Evolutionary conservation across 2,329 filamentous ascomycete species (phyloP).

Genomic region (Kalaharituber pfeilii): DNA sequence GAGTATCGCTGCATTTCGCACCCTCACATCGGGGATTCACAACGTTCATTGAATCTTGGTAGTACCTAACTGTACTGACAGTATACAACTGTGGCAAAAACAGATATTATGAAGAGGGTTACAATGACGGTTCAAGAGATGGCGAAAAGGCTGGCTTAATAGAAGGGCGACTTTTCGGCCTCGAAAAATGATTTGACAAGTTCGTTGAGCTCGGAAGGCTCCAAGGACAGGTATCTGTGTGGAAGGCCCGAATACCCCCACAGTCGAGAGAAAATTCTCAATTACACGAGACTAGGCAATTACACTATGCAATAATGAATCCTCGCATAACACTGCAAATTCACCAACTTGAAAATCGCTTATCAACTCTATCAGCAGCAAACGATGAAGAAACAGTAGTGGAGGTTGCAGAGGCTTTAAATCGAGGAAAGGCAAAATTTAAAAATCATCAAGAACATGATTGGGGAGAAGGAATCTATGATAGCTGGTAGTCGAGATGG

Average conservation of each 20-base stretch:
- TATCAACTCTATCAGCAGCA: conserved; percentile 57
- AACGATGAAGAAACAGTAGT: conserved; percentile 81
- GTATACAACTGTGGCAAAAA: no score
- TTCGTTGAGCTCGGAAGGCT: conserved; percentile 64
- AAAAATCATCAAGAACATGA: conserved; percentile 64
- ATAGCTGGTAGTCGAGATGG: conserved; percentile 4
- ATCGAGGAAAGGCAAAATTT: conserved; percentile 66
- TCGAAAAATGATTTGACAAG: conserved; percentile 88
- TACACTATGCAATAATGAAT: conserved; percentile 37
- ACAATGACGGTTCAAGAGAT: conserved; percentile 54
- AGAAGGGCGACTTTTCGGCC: conserved; percentile 77
- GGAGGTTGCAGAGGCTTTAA: conserved; percentile 78
- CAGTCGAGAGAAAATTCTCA: neutral
- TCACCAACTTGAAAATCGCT: conserved; percentile 53
- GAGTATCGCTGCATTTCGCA: conserved; percentile 1
- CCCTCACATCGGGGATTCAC: no score
- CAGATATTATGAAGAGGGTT: conserved; percentile 65
- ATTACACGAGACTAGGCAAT: conserved; percentile 25
- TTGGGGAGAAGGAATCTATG: conserved; percentile 29
- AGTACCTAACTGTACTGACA: no score
- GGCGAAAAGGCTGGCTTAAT: conserved; percentile 60
- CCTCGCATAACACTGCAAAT: conserved; percentile 61
- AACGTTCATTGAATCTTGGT: no score
- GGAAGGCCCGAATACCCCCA: conserved; percentile 51
- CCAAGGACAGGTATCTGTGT: conserved; percentile 64